Evolutionary conservation across 345 rosid species (phyloP), one percentile per base, ranked within the genome.

Genomic region (Melaleuca alternifolia): DNA sequence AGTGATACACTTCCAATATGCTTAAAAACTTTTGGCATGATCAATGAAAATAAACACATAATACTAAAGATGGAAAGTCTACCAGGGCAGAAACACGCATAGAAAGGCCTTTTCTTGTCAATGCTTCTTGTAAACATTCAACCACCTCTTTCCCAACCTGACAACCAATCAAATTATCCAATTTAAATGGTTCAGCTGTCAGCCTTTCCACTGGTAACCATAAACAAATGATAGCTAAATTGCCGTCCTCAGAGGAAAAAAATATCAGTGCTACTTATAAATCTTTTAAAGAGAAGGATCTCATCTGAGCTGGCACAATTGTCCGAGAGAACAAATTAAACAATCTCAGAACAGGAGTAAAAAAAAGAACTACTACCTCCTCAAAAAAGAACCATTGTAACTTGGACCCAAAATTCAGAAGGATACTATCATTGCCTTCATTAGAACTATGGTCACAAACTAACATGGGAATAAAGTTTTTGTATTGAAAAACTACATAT

Each of bases 141-240:
- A 92, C 91, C 75, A 97, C 93, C 65, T 96, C 99, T 89, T 87
- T 89, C 86, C 94, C 98, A 85, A 94, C 97, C 99, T 97, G 86
- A 88, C 85, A 93, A 90, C 24, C 86, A 81, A 83, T 10, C 37
- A 57, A 79, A 83, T 59, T 33, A 54, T 44, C 26, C 12, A 53
- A 87, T 50, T 37, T 30, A 50, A 88, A 23, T 50, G 48, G 65
- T 61, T 86, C 76, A 76, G 30, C 54, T 50, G 59, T 15, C 71
- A 76, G 18, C 83, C 46, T 37, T 71, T 37, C 26, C 62, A 33
- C 37, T 44, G 26, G 21, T 54, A 50, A 77, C 83, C 54, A 33
- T 57, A 44, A 84, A 54, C 84, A 87, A 33, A 57, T 50, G 26
- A n/a, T 16, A 87, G 33, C 28, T 33, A 61, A 79, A 44, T 57